Conservation (phyloP, 1,284 basidiomycete genomes). For the Ustanciosporium gigantosporum region DNA sequence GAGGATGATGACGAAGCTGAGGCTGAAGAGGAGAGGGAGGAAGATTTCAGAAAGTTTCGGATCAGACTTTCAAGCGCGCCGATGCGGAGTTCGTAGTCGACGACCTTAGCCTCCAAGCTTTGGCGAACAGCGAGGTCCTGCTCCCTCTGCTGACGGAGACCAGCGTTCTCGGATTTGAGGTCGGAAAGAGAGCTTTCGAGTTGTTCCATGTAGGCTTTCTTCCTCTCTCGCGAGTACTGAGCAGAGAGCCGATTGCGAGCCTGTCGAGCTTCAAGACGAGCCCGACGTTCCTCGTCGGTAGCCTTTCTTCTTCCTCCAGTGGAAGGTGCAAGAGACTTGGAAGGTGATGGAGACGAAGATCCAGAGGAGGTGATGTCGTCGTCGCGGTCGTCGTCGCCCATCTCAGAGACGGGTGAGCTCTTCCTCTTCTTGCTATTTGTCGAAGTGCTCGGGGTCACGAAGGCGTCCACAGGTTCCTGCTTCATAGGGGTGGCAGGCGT, state of each 20-base stretch:
- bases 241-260: conserved; percentile 58
- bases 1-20: conserved; percentile 10
- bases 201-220: conserved; percentile 52
- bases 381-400: conserved; percentile 6
- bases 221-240: conserved; percentile 56
- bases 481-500: conserved; percentile 25
- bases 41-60: conserved; percentile 23
- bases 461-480: conserved; percentile 4
- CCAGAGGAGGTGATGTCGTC: conserved; percentile 8
- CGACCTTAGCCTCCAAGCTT: conserved; percentile 32
- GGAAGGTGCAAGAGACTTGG: conserved; percentile 10
- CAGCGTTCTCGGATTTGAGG: conserved; percentile 39
- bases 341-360: too few species aligned
- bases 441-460: not conserved
- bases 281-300: conserved; percentile 52
- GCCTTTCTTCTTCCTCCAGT: conserved; percentile 21
- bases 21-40: conserved; percentile 9
- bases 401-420: not conserved
- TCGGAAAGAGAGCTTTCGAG: conserved; percentile 43
- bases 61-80: conserved; percentile 40
- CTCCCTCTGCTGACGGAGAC: conserved; percentile 13
- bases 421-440: conserved; percentile 19
- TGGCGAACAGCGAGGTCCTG: conserved; percentile 15
- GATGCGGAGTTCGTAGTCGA: conserved; percentile 35
- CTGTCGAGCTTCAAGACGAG: conserved; percentile 55